Base-by-base conservation (phyloP, 495 filamentous ascomycete species). In the Podospora pseudoanserina region DNA sequence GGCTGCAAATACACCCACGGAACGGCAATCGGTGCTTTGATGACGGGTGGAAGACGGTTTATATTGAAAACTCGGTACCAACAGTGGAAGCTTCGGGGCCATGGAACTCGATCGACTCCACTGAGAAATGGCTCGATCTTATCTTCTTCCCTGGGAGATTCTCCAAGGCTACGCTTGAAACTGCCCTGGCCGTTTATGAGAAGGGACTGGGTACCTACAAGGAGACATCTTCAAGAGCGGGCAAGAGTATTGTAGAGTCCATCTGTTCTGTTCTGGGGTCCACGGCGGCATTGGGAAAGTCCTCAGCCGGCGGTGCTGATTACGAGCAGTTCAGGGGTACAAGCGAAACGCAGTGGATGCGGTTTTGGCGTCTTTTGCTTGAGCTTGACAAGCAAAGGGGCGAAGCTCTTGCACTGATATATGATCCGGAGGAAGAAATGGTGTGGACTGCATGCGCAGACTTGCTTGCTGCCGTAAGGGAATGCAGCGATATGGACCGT, bases 351-450 rank as follows among this genome's bases (percentile, higher is more conserved):
- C 94, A 97, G 73, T 99, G 95, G 96, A 87, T 90, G 56, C 85
- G 92, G 58, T 96, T 95, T 78, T 95, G 91, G 80, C 89, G 94
- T 55, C 84, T 97, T 26, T 84, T 94, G 61, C 82, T 88, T 15
- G 94, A 98, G 74, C 84, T 99, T 26, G 91, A 99, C 73, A 93
- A 89, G 68, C 88, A 91, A 68, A 85, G 93, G 73, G 88, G 90
- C 5, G 92, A 97, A 73, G 86, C 89, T 2, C 75, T 96, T 54
- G 87, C 91, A 3, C 79, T 98, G 39, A 86, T 87, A 0, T 90
- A 89, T 69, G 96, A 98, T 72, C 73, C 83, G 1, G 81, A 87
- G 55, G 81, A 82, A 13, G 88, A 89, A 44, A 87, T 92, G 80
- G 89, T 94, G 4, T 97, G 92, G 91, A 81, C 93, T 28, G 81